Base-by-base conservation (phyloP, 75 land plant species). In the Azolla pinnata region DNA sequence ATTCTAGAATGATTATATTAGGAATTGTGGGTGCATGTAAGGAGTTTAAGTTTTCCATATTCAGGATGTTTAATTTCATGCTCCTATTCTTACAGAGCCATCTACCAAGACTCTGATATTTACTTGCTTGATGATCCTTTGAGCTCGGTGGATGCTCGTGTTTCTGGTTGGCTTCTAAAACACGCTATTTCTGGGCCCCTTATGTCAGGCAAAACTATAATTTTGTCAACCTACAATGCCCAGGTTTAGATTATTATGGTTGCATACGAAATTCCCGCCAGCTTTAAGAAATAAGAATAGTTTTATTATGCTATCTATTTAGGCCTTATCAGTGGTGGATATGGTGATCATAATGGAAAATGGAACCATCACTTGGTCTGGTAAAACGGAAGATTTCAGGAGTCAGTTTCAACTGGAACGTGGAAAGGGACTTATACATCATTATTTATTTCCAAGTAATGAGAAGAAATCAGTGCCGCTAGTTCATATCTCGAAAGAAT, bases 111-210 rank as follows among this genome's bases (percentile, higher is more conserved):
- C 5, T 65, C 71, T 12, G 96, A 92, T 62, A 72, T 92, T 5
- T 78, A 66, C 64, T 38, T 92, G 61, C 80, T 92, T 40, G 97
- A 92, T 79, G 97, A 92, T 60, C 73, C 92, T 20, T 76, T 92
- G 25, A 92, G 97, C 79, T 83, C 97, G n/a, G 90, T 92, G 56
- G 97, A 92, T 73, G 78, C 97, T 31, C 97, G 88, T 51, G 97
- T 92, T 72, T 86, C 84, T 52, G 38, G 60, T 33, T 79, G 82
- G 78, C 64, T 92, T 61, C 55, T 92, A 27, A 47, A 72, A 14
- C 71, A 88, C 62, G 81, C 77, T 1, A 80, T 92, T 59, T 31
- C 68, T 27, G 84, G 96, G 1, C 68, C 86, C 46, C 56, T 85
- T 29, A 65, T 79, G 78, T 29, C 61, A n/a, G 57, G 77, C 27